Base-by-base conservation (phyloP, 345 rosid species). In the Eucalyptus tenuipes region DNA sequence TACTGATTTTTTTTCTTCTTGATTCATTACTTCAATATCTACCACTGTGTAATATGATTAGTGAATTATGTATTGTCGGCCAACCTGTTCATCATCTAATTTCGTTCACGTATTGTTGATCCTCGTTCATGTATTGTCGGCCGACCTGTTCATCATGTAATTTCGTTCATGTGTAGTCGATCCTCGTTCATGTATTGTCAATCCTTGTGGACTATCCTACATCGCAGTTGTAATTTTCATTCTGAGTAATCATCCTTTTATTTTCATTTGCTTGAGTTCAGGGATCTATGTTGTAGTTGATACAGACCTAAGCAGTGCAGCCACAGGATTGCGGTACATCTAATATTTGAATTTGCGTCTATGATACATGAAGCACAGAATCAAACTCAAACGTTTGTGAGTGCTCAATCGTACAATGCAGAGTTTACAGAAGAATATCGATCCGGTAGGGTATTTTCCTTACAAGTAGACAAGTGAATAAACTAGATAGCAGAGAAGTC, bases 91-190 rank as follows among this genome's bases (percentile, higher is more conserved):
- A 52, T 52, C 55, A 18, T 52, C 4, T 50, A 50, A 50, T 50
- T 50, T 50, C 9, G 4, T 50, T 50, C 55, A 18, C 0, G 2
- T 52, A 7, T 52, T 18, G 9, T 52, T 0, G 24, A 31, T 68
- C 9, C 40, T 50, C 2, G 20, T 50, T 50, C 53, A 16, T 16
- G 53, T 49, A 49, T 49, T 1, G 3, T 2, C 1, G 3, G 18
- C 52, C 1, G 3, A 49, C 52, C 53, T 50, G 20, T 50, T 16
- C 53, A 49, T 49, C 7, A 50, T 50, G 53, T 50, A 50, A 50
- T 50, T 50, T 5, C 18, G 52, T 50, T 50, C 20, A 16, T 16
- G 53, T 16, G 20, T 16, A 16, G 8, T 50, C 1, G 8, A 50
- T 50, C 53, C 22, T 17, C 3, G 8, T 31, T 16, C 42, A 31